Evolutionary conservation across 495 filamentous ascomycete genomes (phyloP).

Genomic region (Podospora appendiculata): DNA sequence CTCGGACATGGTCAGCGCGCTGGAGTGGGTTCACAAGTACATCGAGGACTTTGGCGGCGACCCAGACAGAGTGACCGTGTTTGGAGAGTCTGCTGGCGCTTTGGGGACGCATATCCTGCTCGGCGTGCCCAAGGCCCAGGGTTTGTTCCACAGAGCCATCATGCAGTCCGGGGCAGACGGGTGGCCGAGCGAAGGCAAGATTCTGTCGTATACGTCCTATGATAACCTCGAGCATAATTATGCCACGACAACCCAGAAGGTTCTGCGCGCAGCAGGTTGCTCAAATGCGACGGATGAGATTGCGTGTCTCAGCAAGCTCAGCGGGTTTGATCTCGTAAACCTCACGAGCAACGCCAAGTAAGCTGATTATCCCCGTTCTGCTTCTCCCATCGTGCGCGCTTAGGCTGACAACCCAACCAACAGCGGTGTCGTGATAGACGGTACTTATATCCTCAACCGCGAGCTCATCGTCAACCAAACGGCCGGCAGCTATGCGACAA

Average conservation of each 20-base stretch:
- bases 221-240: conserved; percentile 24
- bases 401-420: not conserved
- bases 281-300: conserved; percentile 17
- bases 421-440: conserved; percentile 27
- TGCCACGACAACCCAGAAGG: conserved; percentile 18
- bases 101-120: conserved; percentile 22
- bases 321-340: conserved; percentile 25
- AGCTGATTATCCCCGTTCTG: not conserved
- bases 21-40: conserved; percentile 60
- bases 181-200: conserved; percentile 10
- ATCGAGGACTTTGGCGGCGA: conserved; percentile 61
- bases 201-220: conserved; percentile 19
- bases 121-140: conserved; percentile 28
- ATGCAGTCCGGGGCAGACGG: conserved; percentile 33
- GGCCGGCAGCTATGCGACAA: conserved; percentile 6
- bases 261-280: conserved; percentile 25
- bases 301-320: conserved; percentile 26
- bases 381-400: not conserved
- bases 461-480: conserved; percentile 20
- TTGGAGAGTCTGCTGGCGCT: conserved; percentile 47
- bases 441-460: conserved; percentile 21
- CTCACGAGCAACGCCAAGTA: conserved; percentile 24
- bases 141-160: conserved; percentile 35
- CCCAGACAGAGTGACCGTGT: conserved; percentile 51
- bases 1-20: conserved; percentile 19